A percentile compares a stretch with the other conserved stretches of the same genome.
Evolutionary conservation across 805 yeast species (phyloP).

Genomic region (Kuraishia molischiana): DNA sequence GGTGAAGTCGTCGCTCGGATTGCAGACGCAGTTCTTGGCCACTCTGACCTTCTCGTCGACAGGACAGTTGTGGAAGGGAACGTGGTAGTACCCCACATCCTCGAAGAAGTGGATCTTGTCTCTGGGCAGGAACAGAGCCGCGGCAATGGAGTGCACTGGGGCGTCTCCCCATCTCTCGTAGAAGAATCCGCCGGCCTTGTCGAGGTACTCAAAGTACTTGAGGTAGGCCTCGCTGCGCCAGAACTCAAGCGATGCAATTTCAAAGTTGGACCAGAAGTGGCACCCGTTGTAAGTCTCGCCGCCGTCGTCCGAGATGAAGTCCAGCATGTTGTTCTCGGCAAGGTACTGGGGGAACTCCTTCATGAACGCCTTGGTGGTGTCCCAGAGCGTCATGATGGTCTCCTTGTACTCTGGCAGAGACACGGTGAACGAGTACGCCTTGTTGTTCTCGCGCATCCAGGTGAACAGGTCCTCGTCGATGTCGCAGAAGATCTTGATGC

Average conservation of each 20-base stretch:
- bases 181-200: constrained; percentile 82
- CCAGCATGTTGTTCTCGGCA: constrained; percentile 53
- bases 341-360: constrained; percentile 49
- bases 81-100: constrained; percentile 79
- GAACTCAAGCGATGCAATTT: constrained; percentile 63
- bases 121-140: constrained; percentile 62
- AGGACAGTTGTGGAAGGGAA: constrained; percentile 79
- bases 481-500: constrained; percentile 72
- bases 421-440: constrained; percentile 70
- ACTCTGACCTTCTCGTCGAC: constrained; percentile 47
- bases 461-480: constrained; percentile 72
- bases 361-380: constrained; percentile 53
- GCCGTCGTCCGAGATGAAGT: constrained; percentile 59
- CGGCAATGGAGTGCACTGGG: constrained; percentile 86
- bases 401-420: constrained; percentile 64
- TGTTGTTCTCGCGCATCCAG: constrained; percentile 69
- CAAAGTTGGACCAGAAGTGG: constrained; percentile 90
- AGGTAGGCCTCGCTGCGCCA: constrained; percentile 68
- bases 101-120: constrained; percentile 71
- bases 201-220: constrained; percentile 65
- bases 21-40: constrained; percentile 62
- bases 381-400: constrained; percentile 75
- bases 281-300: constrained; percentile 71
- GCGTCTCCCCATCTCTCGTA: constrained; percentile 96
- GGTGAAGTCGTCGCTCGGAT: constrained; percentile 64